Percentiles rank a stretch among this genome's conserved stretches.
phyloP scores from a whole-genome alignment of 2,329 filamentous ascomycete species.

The Kalmusia sp. region DNA sequence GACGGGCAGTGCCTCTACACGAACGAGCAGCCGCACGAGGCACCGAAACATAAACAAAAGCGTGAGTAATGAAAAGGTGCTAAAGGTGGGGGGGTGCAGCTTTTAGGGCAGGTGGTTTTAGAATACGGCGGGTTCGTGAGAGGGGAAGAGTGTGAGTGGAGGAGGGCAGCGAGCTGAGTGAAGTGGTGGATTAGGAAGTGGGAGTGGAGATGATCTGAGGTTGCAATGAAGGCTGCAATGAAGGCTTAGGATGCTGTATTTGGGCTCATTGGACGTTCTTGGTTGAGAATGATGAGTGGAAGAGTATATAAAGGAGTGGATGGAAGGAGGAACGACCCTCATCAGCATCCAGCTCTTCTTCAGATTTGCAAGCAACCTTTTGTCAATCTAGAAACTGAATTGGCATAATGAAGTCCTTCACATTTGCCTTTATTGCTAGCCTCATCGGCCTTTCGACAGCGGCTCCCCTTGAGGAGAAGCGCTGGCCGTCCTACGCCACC shows the following conservation, averaged over 20 bases:
- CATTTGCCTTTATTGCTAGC: background rate
- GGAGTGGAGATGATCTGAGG: too few species aligned
- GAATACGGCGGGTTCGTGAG: too few species aligned
- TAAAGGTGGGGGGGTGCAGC: too few species aligned
- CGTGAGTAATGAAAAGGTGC: background rate
- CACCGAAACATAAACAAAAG: background rate
- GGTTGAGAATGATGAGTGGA: background rate
- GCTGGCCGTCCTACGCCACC: background rate
- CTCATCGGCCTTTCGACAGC: constrained; percentile 9
- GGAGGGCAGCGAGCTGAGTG: background rate
- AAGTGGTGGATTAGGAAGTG: background rate
- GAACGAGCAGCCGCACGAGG: background rate
- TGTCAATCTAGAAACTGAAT: too few species aligned
- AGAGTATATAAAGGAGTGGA: background rate
- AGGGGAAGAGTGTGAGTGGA: background rate
- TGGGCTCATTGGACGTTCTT: background rate
- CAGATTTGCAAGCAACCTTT: too few species aligned
- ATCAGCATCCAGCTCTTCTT: too few species aligned
- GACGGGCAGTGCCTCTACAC: background rate
- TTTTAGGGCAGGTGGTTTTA: background rate
- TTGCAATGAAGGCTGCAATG: background rate
- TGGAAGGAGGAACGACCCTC: too few species aligned
- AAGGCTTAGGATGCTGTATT: background rate
- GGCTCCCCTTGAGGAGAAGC: constrained; percentile 7
- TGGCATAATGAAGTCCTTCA: constrained; percentile 8